These are phyloP conservation scores for Discostella stelligera DNA, from an alignment of 352 stramenopile genomes.

Conservation along the genomic window DNA sequence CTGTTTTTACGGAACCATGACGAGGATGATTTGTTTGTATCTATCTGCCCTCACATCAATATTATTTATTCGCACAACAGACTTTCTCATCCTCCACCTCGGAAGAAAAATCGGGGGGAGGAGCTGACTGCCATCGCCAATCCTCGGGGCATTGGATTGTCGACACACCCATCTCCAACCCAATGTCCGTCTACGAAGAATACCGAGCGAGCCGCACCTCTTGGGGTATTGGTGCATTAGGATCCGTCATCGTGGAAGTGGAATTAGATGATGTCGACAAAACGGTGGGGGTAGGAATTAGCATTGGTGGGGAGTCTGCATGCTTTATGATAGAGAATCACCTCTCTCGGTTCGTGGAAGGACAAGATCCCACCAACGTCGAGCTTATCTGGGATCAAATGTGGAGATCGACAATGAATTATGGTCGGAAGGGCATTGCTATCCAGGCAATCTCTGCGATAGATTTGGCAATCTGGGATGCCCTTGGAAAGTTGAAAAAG, in stretches of 20 bases:
- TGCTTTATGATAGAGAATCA: constrained; percentile 72
- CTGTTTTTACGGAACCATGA: background rate
- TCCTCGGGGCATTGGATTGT: constrained; percentile 69
- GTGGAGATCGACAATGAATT: constrained; percentile 67
- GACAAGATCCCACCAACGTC: constrained; percentile 62
- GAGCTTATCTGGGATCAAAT: constrained; percentile 77
- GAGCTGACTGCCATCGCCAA: constrained; percentile 67
- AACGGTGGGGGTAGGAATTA: constrained; percentile 57
- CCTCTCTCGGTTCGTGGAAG: constrained; percentile 59
- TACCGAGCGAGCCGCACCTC: constrained; percentile 55
- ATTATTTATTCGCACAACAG: constrained; percentile 1
- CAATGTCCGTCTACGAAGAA: constrained; percentile 59
- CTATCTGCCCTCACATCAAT: background rate
- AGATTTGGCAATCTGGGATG: constrained; percentile 73
- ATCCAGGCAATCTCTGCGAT: constrained; percentile 62
- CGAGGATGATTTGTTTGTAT: background rate
- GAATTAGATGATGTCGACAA: constrained; percentile 49
- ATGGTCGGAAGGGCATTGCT: constrained; percentile 64
- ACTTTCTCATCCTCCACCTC: constrained; percentile 40
- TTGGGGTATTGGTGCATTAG: constrained; percentile 70
- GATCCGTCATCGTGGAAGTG: constrained; percentile 66
- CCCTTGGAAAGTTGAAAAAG: constrained; percentile 53
- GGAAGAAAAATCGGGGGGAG: constrained; percentile 52
- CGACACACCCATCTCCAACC: constrained; percentile 63
- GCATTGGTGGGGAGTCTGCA: constrained; percentile 63